Evolutionary conservation across 148 eudicot genomes (phyloP).

Genomic region (Rhododendron griersonianum): DNA sequence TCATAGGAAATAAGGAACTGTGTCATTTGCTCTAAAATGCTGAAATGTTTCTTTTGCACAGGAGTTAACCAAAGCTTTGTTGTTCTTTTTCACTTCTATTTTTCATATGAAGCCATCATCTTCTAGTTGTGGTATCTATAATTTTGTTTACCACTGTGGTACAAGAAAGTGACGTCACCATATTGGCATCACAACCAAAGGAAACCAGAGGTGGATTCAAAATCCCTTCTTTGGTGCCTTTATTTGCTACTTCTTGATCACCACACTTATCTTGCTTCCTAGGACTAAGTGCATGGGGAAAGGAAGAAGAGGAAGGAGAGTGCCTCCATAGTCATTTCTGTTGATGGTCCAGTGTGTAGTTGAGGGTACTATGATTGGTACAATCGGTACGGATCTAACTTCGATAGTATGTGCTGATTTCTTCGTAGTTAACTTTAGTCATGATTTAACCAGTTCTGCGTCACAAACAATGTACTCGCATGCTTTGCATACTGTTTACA

Average conservation of each 20-base stretch:
- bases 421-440: not conserved
- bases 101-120: not conserved
- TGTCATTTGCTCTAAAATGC: not conserved
- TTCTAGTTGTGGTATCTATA: not conserved
- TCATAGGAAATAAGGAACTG: not conserved
- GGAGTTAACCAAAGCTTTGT: not conserved
- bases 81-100: not conserved
- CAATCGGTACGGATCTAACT: too few species aligned
- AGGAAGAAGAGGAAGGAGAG: not conserved
- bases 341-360: not conserved
- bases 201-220: not conserved
- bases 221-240: not conserved
- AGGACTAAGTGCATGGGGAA: not conserved
- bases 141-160: not conserved
- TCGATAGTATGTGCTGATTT: not conserved
- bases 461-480: not conserved
- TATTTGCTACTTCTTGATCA: slow-evolving; percentile 2
- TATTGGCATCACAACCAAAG: not conserved
- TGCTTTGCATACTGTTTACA: not conserved
- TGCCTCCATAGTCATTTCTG: not conserved
- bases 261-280: not conserved
- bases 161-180: not conserved
- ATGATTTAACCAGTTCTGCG: not conserved
- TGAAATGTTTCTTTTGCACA: not conserved
- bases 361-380: not conserved